These are phyloP conservation scores for Cercophora samala DNA, from an alignment of 495 filamentous ascomycete genomes.

Conservation along the genomic window DNA sequence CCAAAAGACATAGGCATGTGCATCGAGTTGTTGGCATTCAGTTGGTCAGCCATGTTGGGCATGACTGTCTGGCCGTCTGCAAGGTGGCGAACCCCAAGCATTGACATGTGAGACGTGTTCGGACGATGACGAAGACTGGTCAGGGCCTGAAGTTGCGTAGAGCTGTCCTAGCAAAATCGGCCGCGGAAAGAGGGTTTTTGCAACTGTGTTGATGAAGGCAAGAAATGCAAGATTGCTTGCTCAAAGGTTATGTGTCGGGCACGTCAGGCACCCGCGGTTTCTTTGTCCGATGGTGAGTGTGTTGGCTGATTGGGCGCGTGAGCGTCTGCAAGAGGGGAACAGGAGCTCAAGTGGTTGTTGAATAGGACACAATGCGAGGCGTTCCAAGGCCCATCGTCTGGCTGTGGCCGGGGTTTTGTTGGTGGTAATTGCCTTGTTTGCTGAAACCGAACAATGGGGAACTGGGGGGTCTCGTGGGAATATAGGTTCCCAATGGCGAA, in stretches of 20 bases:
- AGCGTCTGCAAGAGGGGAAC: not conserved
- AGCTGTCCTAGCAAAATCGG: not conserved
- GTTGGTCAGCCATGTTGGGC: conserved; percentile 25
- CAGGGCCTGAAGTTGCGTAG: not conserved
- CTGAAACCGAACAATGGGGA: not conserved
- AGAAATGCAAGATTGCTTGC: not conserved
- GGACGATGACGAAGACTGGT: conserved; percentile 6
- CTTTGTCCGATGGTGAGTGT: not conserved
- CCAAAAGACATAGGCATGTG: conserved; percentile 17
- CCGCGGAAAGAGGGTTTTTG: not conserved
- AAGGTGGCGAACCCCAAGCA: conserved; percentile 21
- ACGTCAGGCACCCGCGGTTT: conserved; percentile 10
- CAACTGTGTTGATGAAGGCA: not conserved
- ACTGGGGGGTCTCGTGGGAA: not conserved
- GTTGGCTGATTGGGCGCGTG: not conserved
- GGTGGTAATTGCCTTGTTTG: not conserved
- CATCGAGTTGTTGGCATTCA: conserved; percentile 15
- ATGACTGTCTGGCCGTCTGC: conserved; percentile 23
- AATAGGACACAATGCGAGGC: conserved; percentile 9
- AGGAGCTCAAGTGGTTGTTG: conserved; percentile 6
- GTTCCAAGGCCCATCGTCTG: conserved; percentile 1
- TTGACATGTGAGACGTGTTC: conserved; percentile 14
- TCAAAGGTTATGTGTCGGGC: too few species aligned
- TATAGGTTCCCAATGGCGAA: not conserved
- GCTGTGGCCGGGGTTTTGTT: not conserved